Evolutionary conservation across 2,329 filamentous ascomycete genomes (phyloP).

Genomic region (Amauroascus verrucosus): DNA sequence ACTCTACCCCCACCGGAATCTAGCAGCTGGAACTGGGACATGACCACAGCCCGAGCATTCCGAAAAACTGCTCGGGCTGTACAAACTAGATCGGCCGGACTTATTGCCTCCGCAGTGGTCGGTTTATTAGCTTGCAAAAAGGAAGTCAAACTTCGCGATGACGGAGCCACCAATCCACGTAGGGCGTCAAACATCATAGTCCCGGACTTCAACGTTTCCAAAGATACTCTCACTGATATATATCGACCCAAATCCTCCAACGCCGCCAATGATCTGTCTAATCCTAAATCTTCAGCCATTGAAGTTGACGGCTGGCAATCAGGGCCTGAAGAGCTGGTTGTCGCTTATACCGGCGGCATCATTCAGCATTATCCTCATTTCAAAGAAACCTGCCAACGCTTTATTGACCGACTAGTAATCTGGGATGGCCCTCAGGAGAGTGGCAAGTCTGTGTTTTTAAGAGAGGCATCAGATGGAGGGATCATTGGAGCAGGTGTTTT

Average conservation of each 20-base stretch:
- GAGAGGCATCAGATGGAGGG: slow-evolving; percentile 41
- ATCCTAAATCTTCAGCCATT: not conserved
- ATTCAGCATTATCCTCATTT: slow-evolving; percentile 65
- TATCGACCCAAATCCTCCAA: slow-evolving; percentile 6
- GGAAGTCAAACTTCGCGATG: slow-evolving; percentile 46
- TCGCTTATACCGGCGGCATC: slow-evolving; percentile 66
- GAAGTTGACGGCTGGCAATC: slow-evolving; percentile 31
- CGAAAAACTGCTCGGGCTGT: slow-evolving; percentile 60
- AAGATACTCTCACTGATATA: slow-evolving; percentile 20
- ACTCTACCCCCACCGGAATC: slow-evolving; percentile 44
- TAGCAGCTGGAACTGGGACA: slow-evolving; percentile 52
- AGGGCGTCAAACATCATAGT: slow-evolving; percentile 18
- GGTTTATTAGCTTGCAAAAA: slow-evolving; percentile 59
- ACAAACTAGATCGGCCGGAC: slow-evolving; percentile 59
- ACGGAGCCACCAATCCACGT: slow-evolving; percentile 29
- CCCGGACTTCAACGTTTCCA: slow-evolving; percentile 15
- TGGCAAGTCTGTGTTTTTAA: slow-evolving; percentile 37
- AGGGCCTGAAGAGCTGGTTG: slow-evolving; percentile 52
- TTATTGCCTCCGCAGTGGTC: slow-evolving; percentile 62
- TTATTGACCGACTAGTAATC: slow-evolving; percentile 46
- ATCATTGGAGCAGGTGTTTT: slow-evolving; percentile 43
- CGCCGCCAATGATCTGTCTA: not conserved
- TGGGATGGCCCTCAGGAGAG: slow-evolving; percentile 29
- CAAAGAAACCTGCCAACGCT: slow-evolving; percentile 53
- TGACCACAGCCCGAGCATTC: slow-evolving; percentile 48